Percentiles rank a stretch among this genome's conserved stretches.
phyloP scores from a whole-genome alignment of 768 basidiomycete species.

The Amanita fuliginea region DNA sequence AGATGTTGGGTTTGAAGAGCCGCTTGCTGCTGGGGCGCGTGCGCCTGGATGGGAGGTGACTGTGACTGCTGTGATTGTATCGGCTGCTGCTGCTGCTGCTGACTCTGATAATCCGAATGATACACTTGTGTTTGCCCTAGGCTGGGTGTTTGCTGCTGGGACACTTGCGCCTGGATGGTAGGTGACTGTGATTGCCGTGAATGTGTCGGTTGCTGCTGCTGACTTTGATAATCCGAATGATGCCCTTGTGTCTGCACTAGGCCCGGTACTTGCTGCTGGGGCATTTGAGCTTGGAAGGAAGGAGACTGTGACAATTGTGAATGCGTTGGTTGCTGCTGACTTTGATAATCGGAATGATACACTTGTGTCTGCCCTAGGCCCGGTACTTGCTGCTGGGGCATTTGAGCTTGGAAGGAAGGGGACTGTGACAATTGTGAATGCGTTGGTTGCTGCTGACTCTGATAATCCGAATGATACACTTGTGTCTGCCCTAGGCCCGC shows the following conservation, averaged over 20 bases:
- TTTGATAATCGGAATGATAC: constrained; percentile 9
- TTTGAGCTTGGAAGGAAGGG: background rate
- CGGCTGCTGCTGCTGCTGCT: constrained; percentile 8
- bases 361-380: constrained; percentile 9
- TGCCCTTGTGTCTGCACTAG: constrained; percentile 9
- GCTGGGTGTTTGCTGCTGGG: constrained; percentile 2
- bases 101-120: constrained; percentile 10
- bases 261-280: constrained; percentile 9
- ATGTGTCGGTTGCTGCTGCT: constrained; percentile 11
- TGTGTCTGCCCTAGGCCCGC: constrained; percentile 9
- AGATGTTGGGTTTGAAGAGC: constrained; percentile 10
- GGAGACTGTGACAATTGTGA: constrained; percentile 10
- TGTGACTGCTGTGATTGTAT: constrained; percentile 10
- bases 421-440: constrained; percentile 12
- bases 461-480: constrained; percentile 6
- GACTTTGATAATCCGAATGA: constrained; percentile 10
- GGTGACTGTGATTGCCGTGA: constrained; percentile 10
- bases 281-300: background rate
- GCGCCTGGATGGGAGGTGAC: background rate
- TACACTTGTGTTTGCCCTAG: constrained; percentile 9
- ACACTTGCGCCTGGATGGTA: background rate
- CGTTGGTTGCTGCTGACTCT: constrained; percentile 12
- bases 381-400: constrained; percentile 6
- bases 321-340: constrained; percentile 11
- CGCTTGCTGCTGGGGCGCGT: constrained; percentile 9